Evolutionary conservation across 2,329 filamentous ascomycete genomes (phyloP), one percentile per base, ranked within the genome.

Genomic region (Colletotrichum plurivorum): DNA sequence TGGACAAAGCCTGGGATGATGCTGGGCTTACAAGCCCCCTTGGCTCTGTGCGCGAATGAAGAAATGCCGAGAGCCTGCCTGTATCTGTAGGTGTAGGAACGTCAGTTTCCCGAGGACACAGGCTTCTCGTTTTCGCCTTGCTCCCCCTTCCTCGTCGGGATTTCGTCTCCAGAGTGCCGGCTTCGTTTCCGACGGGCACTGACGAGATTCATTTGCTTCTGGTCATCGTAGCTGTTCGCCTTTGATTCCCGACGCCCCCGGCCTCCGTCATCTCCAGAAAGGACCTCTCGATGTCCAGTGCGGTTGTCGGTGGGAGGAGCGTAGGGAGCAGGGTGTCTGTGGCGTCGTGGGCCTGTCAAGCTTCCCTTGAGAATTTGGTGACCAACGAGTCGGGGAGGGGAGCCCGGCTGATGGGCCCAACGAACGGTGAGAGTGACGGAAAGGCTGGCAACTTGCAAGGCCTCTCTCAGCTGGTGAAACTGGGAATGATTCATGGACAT

Each of bases 261-360:
- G 31, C 31, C 8, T 36, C 8, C 31, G 41, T 4, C 13, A 6
- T n/a, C 41, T 43, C 15, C 15, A 43, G 12, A 43, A 15, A 15
- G 16, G 12, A n/a, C n/a, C 45, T 48, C 18, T 18, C 16, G 9
- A 8, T 48, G 45, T 20, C 45, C 45, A 48, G 7, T 48, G n/a
- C n/a, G 18, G 7, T 18, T 18, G 45, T 48, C 45, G 45, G 45
- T 20, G 22, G 25, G 13, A 16, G 22, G 25, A 13, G 31, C 8
- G 16, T 2, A 16, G 12, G 15, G 12, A 18, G 48, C 58, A 45
- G 48, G 58, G 58, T 43, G 15, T 43, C 46, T 10, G 36, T 36
- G 36, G 58, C 36, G 43, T 61, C 48, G 20, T 20, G 36, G 48
- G 18, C n/a, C 27, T 18, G 36, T 25, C 48, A 41, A 48, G 58